phyloP scores from a whole-genome alignment of 768 basidiomycete species.

The Gloeophyllum trabeum region DNA sequence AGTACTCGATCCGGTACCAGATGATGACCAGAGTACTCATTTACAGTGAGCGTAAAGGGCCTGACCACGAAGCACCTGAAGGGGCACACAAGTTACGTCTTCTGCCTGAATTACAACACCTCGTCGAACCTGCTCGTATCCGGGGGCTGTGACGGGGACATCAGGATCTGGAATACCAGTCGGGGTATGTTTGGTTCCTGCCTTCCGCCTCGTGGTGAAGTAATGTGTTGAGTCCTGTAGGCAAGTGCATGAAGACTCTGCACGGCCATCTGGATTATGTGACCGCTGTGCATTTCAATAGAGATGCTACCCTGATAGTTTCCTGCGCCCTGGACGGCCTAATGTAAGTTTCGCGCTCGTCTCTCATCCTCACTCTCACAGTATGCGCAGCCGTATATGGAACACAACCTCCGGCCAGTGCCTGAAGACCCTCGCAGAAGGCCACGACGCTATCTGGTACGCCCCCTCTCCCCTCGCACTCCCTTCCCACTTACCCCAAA shows the following conservation, averaged over 20 bases:
- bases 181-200: constrained; percentile 19
- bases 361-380: constrained; percentile 1
- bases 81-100: constrained; percentile 82
- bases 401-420: constrained; percentile 88
- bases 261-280: constrained; percentile 94
- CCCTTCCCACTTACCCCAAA: background rate
- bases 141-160: constrained; percentile 87
- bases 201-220: background rate
- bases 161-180: constrained; percentile 85
- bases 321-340: constrained; percentile 89
- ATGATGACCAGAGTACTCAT: background rate
- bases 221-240: constrained; percentile 24
- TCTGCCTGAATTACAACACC: constrained; percentile 87
- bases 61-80: constrained; percentile 58
- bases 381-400: constrained; percentile 79
- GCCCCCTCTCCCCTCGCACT: constrained; percentile 7
- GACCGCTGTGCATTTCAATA: constrained; percentile 88
- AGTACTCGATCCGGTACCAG: constrained; percentile 16
- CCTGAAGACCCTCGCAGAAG: constrained; percentile 90
- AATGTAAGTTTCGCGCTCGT: constrained; percentile 48
- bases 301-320: constrained; percentile 84
- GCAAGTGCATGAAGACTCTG: constrained; percentile 74
- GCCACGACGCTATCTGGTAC: constrained; percentile 75
- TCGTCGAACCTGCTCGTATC: constrained; percentile 84
- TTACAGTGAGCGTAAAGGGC: constrained; percentile 51